A percentile compares a stretch with the other conserved stretches of the same genome.
Conservation (phyloP, 306 rosid species). For the Hylodesmum podocarpum region DNA sequence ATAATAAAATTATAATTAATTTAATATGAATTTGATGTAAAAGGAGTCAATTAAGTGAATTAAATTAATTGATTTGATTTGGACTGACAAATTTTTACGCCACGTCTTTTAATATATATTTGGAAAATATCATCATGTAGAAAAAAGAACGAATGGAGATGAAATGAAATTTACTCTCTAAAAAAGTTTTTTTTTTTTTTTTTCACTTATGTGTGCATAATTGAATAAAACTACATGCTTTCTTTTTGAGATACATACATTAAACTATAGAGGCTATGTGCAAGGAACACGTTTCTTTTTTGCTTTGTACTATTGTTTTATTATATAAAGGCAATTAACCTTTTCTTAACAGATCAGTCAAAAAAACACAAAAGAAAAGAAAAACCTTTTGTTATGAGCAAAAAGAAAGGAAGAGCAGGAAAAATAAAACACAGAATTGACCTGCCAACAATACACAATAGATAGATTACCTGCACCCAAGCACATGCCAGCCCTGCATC, state of each 20-base stretch:
- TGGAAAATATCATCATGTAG: not conserved
- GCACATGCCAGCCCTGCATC: constrained; percentile 19
- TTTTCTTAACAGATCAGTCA: constrained; percentile 22
- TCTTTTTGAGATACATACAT: no score
- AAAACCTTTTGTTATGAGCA: constrained; percentile 18
- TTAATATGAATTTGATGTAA: no score
- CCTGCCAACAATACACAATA: constrained; percentile 33
- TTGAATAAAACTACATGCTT: no score
- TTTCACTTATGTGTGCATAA: not conserved
- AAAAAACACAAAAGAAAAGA: no score
- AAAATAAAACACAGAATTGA: constrained; percentile 21
- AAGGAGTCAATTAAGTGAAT: no score
- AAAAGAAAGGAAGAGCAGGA: not conserved
- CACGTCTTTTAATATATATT: not conserved
- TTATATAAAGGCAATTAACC: constrained; percentile 13
- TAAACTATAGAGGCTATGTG: not conserved
- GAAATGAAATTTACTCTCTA: not conserved
- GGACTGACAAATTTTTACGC: no score
- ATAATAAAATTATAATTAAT: no score
- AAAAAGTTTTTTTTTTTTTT: not conserved
- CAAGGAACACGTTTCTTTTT: not conserved
- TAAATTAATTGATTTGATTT: no score
- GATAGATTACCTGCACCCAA: constrained; percentile 23
- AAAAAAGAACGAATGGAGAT: not conserved
- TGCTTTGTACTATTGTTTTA: not conserved